These are phyloP conservation scores for Apiospora kogelbergensis DNA, from an alignment of 2,329 filamentous ascomycete species.

Conservation along the genomic window DNA sequence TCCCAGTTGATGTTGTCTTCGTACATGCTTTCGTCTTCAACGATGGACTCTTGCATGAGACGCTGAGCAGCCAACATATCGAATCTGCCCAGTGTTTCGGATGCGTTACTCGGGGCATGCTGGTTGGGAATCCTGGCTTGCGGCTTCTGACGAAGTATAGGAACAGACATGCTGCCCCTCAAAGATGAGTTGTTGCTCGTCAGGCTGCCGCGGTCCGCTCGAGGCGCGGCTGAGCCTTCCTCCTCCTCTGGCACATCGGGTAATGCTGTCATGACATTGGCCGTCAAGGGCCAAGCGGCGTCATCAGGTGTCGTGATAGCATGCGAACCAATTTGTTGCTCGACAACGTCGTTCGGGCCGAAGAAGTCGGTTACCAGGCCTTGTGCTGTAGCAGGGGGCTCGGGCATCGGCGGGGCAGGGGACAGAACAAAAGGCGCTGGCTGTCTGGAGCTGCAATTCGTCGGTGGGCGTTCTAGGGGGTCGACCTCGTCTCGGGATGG, in stretches of 20 bases:
- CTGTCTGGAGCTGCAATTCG: constrained; percentile 8
- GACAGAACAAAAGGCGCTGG: constrained; percentile 18
- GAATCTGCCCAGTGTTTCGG: constrained; percentile 50
- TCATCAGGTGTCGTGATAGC: constrained; percentile 44
- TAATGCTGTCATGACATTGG: constrained; percentile 40
- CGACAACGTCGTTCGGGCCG: neutral
- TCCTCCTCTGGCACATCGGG: constrained; percentile 65
- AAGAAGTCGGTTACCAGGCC: neutral
- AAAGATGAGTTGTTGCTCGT: constrained; percentile 52
- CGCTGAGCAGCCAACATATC: constrained; percentile 39
- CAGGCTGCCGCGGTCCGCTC: constrained; percentile 41
- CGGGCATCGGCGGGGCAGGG: constrained; percentile 20
- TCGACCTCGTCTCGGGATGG: constrained; percentile 32
- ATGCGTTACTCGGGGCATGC: constrained; percentile 47
- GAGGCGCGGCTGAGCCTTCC: constrained; percentile 40
- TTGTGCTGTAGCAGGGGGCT: constrained; percentile 27
- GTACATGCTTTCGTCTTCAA: constrained; percentile 24
- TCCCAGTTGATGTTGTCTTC: constrained; percentile 56
- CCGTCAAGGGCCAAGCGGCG: constrained; percentile 45
- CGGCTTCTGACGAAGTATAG: constrained; percentile 48
- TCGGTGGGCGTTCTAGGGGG: constrained; percentile 7
- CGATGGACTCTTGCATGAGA: constrained; percentile 26
- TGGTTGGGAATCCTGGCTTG: constrained; percentile 29
- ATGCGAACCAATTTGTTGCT: constrained; percentile 27
- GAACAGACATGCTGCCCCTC: constrained; percentile 55